A percentile compares a stretch with the other conserved stretches of the same genome.
Conservation (phyloP, 371 early-diverging fungal species). For the Mucor circinelloides region DNA sequence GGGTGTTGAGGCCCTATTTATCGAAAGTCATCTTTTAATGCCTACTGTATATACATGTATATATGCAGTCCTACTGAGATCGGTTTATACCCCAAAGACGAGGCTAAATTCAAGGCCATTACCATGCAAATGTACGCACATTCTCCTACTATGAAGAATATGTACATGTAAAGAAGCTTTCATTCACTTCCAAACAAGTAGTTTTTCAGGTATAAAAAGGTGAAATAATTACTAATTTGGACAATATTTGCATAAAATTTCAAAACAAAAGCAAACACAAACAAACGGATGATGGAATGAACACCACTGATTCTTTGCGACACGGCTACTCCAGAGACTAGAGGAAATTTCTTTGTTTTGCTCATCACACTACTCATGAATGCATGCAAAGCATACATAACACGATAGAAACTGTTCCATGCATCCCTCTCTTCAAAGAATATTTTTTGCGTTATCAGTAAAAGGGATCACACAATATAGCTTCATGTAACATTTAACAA, state of each 20-base stretch:
- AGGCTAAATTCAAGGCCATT: too few relatives aligned
- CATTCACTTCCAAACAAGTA: background rate
- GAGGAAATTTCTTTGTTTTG: too few relatives aligned
- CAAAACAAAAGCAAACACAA: background rate
- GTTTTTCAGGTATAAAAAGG: background rate
- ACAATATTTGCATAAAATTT: background rate
- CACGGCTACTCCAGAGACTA: background rate
- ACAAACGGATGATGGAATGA: slow-evolving; percentile 1
- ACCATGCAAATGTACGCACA: background rate
- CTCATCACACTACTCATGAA: too few relatives aligned
- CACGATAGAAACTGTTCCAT: too few relatives aligned
- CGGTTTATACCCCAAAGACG: background rate
- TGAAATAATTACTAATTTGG: background rate
- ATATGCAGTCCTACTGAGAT: background rate
- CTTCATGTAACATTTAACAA: too few relatives aligned
- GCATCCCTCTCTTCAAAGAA: too few relatives aligned
- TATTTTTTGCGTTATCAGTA: too few relatives aligned
- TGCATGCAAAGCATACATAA: too few relatives aligned
- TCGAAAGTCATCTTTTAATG: background rate
- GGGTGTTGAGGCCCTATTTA: background rate
- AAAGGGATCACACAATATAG: too few relatives aligned
- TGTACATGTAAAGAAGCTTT: background rate
- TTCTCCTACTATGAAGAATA: background rate
- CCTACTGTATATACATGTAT: background rate
- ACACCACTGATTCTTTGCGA: background rate